Percentiles rank a stretch among this genome's conserved stretches.
These are phyloP conservation scores for Exophiala mesophila DNA, from an alignment of 2,329 filamentous ascomycete genomes.

Conservation along the genomic window DNA sequence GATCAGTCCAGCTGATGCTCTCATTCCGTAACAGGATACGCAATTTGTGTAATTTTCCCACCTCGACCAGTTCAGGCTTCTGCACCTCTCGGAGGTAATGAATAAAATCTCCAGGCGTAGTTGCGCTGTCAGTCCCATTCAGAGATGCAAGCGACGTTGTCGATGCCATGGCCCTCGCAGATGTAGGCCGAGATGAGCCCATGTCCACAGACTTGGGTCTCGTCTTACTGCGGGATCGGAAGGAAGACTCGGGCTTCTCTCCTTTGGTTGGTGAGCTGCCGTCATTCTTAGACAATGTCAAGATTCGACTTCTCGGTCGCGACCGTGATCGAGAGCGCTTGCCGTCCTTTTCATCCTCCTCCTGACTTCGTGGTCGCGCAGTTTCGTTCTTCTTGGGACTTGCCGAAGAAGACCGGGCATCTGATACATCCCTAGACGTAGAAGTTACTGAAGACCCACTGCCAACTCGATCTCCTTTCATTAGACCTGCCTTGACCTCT, in stretches of 20 bases:
- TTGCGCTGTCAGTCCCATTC: constrained; percentile 63
- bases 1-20: constrained; percentile 90
- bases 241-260: constrained; percentile 54
- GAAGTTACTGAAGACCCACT: constrained; percentile 48
- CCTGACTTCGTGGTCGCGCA: constrained; percentile 38
- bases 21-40: constrained; percentile 86
- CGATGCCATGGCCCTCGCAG: constrained; percentile 52
- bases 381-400: constrained; percentile 37
- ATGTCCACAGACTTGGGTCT: constrained; percentile 67
- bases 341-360: constrained; percentile 37
- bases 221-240: constrained; percentile 31
- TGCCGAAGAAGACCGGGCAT: constrained; percentile 30
- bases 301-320: constrained; percentile 65
- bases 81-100: constrained; percentile 74
- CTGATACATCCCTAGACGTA: constrained; percentile 38
- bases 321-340: constrained; percentile 44
- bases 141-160: constrained; percentile 50
- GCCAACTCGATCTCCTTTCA: constrained; percentile 79
- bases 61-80: constrained; percentile 77
- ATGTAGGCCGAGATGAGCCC: constrained; percentile 52
- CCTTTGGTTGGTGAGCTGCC: constrained; percentile 70
- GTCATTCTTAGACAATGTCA: constrained; percentile 66
- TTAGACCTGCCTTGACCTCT: constrained; percentile 92
- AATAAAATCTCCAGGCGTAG: constrained; percentile 78
- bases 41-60: constrained; percentile 93